Evolutionary conservation across 352 stramenopile species (phyloP), one percentile per base, ranked within the genome.

Genomic region (Phytopythium mirpurense): DNA sequence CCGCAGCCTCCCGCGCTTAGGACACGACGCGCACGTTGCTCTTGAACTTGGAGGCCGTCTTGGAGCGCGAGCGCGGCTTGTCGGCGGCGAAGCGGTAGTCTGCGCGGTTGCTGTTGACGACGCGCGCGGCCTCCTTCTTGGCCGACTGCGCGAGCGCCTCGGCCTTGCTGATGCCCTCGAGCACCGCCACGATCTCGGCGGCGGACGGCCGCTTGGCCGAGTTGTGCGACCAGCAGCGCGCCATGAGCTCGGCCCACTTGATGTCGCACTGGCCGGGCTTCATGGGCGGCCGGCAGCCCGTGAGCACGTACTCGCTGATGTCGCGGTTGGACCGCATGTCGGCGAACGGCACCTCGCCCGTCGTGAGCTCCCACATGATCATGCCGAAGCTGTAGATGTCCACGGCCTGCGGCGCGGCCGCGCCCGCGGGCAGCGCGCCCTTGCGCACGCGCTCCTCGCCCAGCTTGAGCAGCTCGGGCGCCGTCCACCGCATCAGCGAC

Each of bases 361-460:
- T 89, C 52, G 78, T 88, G 52, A 95, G 77, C 65, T 95, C 84
- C 81, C 81, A 95, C 72, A 95, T 83, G 55, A 95, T 77, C 26
- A 95, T 85, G 42, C 84, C 84, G 51, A 95, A 93, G 61, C 76
- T 90, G 63, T 91, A 95, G 26, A 95, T 75, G 63, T 95, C 84
- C 21, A 90, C 77, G n/a, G 80, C 83, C 57, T 95, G 80, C 19
- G 84, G 83, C 44, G 64, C 74, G 6, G 59, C 35, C 16, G 62
- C 61, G 61, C 75, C 74, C 42, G 62, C 74, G 35, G 69, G 72
- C 49, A 86, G 72, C 26, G 70, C 63, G 37, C 81, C 81, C 50
- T 88, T 88, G 36, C 75, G 63, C 23, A 84, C 72, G 24, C 75
- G 67, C 60, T 92, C 83, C 48, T 93, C 79, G 35, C 81, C 83